These are phyloP conservation scores for Groenewaldozyma tartarivorans DNA, from an alignment of 805 yeast genomes.

Conservation along the genomic window DNA sequence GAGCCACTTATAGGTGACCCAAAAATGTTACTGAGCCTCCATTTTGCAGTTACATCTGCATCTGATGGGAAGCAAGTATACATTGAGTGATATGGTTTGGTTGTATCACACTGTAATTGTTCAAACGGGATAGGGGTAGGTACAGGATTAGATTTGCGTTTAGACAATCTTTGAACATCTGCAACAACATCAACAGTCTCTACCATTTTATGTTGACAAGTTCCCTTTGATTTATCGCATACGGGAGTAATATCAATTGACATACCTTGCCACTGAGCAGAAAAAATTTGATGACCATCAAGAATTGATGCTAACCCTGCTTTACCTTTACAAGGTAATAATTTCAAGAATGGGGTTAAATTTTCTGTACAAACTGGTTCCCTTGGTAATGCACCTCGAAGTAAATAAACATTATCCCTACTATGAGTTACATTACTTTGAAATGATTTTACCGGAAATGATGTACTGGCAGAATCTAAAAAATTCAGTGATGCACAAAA, in stretches of 20 bases:
- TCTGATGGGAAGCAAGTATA: slow-evolving; percentile 76
- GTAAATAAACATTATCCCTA: slow-evolving; percentile 29
- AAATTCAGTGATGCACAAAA: slow-evolving; percentile 93
- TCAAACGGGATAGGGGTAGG: slow-evolving; percentile 72
- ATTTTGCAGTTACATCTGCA: slow-evolving; percentile 37
- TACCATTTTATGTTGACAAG: slow-evolving; percentile 31
- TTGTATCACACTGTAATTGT: slow-evolving; percentile 61
- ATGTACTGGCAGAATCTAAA: slow-evolving; percentile 69
- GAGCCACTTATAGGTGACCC: slow-evolving; percentile 56
- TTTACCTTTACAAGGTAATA: slow-evolving; percentile 85
- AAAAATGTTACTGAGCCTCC: slow-evolving; percentile 55
- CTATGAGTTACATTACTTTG: slow-evolving; percentile 5
- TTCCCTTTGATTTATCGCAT: slow-evolving; percentile 30
- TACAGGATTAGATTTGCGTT: slow-evolving; percentile 55
- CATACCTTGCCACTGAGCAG: slow-evolving; percentile 91
- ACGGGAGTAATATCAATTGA: slow-evolving; percentile 65
- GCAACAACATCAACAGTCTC: slow-evolving; percentile 65
- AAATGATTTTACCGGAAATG: slow-evolving; percentile 46
- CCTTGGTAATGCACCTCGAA: slow-evolving; percentile 84
- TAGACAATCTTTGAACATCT: slow-evolving; percentile 58
- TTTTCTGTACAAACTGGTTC: slow-evolving; percentile 97
- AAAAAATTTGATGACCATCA: slow-evolving; percentile 81
- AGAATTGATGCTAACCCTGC: slow-evolving; percentile 77
- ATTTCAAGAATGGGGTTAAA: slow-evolving; percentile 82
- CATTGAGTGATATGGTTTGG: slow-evolving; percentile 43